Percentiles rank a stretch among this genome's conserved stretches.
Evolutionary conservation across 495 filamentous ascomycete species (phyloP).

Genomic region (Cladorrhinum samala): DNA sequence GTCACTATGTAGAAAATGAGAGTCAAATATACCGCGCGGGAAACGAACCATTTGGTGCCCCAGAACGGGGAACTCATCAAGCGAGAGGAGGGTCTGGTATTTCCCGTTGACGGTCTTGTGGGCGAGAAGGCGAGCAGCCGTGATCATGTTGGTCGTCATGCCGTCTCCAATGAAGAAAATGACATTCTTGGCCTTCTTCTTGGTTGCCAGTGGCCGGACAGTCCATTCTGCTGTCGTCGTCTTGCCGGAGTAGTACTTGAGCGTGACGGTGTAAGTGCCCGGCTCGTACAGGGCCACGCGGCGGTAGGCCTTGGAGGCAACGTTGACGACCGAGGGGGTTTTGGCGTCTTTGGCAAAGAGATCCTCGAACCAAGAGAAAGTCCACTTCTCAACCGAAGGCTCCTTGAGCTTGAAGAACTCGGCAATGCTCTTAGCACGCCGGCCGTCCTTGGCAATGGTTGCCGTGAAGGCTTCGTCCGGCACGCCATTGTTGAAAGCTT

Average conservation of each 20-base stretch:
- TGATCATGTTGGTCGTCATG: constrained; percentile 76
- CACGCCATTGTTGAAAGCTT: constrained; percentile 51
- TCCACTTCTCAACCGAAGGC: constrained; percentile 62
- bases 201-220: constrained; percentile 56
- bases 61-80: constrained; percentile 68
- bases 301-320: constrained; percentile 64
- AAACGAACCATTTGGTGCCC: constrained; percentile 56
- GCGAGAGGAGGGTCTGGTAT: constrained; percentile 58
- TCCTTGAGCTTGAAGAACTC: constrained; percentile 56
- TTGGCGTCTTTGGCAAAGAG: constrained; percentile 61
- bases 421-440: constrained; percentile 39
- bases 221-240: constrained; percentile 63
- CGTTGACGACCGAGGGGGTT: constrained; percentile 60
- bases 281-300: constrained; percentile 61
- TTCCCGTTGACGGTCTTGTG: constrained; percentile 71
- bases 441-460: constrained; percentile 56
- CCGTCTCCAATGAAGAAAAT: constrained; percentile 71
- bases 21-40: too few species aligned
- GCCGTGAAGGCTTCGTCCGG: constrained; percentile 65
- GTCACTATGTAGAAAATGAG: too few species aligned
- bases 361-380: constrained; percentile 68
- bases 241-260: constrained; percentile 59
- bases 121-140: constrained; percentile 63
- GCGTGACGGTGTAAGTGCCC: constrained; percentile 62
- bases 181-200: constrained; percentile 69